A percentile compares a stretch with the other conserved stretches of the same genome.
phyloP scores from a whole-genome alignment of 2,329 filamentous ascomycete genomes.

The Grosmannia penicillata region DNA sequence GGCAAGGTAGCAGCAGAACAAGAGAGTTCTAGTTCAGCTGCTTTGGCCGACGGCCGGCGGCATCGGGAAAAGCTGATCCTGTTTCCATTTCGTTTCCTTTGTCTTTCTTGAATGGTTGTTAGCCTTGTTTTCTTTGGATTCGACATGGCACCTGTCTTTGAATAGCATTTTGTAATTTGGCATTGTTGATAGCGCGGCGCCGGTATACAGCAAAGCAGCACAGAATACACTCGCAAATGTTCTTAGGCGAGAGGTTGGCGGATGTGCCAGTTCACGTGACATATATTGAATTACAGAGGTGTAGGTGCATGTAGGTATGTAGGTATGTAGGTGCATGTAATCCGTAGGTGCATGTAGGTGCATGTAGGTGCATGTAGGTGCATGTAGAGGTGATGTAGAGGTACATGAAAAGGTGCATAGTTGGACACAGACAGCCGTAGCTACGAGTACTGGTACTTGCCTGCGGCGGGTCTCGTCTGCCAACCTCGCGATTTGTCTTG shows the following conservation, averaged over 20 bases:
- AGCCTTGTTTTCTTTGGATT: constrained; percentile 1
- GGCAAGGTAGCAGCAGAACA: no score
- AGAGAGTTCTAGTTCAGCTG: no score
- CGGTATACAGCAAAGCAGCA: constrained; percentile 7
- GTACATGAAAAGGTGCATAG: no score
- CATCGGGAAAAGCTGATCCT: no score
- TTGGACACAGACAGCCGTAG: no score
- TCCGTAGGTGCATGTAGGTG: neutral
- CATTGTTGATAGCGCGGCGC: constrained; percentile 9
- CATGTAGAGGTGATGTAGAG: no score
- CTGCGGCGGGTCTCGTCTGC: neutral
- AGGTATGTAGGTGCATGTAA: neutral
- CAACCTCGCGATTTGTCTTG: neutral
- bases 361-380: neutral
- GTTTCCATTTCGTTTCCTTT: neutral
- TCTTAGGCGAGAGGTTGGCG: neutral
- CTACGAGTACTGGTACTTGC: neutral
- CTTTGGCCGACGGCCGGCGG: no score
- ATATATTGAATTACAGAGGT: no score
- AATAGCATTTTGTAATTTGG: constrained; percentile 5
- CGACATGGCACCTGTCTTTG: constrained; percentile 2
- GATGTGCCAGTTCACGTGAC: neutral
- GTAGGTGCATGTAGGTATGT: neutral
- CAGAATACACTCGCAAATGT: no score
- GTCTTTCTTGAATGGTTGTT: neutral